A percentile compares a stretch with the other conserved stretches of the same genome.
Evolutionary conservation across 495 filamentous ascomycete species (phyloP).

Genomic region (Aspergillus carlsbadensis): DNA sequence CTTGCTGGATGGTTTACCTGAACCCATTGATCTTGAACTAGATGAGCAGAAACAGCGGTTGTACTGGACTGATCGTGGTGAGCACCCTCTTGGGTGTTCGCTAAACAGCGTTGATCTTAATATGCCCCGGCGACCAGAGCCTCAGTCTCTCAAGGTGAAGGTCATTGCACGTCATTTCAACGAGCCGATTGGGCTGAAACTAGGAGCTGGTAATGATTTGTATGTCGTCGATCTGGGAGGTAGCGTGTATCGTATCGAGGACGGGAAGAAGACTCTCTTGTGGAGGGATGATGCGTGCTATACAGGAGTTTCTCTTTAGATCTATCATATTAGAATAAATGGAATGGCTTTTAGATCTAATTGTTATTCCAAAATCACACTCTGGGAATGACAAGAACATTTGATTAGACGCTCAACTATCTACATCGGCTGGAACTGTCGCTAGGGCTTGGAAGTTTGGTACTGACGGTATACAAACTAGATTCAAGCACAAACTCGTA

Average conservation of each 20-base stretch:
- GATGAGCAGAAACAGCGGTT: slow-evolving; percentile 37
- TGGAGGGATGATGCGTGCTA: slow-evolving; percentile 27
- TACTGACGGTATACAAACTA: too few species aligned
- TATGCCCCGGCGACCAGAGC: slow-evolving; percentile 5
- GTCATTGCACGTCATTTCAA: slow-evolving; percentile 43
- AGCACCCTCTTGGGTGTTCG: slow-evolving; percentile 34
- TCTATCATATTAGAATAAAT: too few species aligned
- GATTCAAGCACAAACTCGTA: too few species aligned
- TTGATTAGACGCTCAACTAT: too few species aligned
- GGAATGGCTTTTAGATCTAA: too few species aligned
- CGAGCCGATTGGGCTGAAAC: slow-evolving; percentile 46
- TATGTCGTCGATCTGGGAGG: slow-evolving; percentile 49
- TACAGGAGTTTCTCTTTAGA: slow-evolving; percentile 24
- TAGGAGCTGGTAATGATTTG: slow-evolving; percentile 38
- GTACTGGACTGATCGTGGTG: slow-evolving; percentile 59
- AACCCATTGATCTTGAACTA: slow-evolving; percentile 55
- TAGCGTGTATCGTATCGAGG: slow-evolving; percentile 43
- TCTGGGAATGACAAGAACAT: too few species aligned
- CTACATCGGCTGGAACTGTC: too few species aligned
- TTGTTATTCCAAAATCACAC: too few species aligned
- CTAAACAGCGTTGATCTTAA: slow-evolving; percentile 26
- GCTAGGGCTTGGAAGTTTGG: too few species aligned
- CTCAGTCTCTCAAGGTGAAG: slow-evolving; percentile 19
- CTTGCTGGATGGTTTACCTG: slow-evolving; percentile 43
- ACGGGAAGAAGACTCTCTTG: slow-evolving; percentile 38